Evolutionary conservation across 2,329 filamentous ascomycete genomes (phyloP), one percentile per base, ranked within the genome.

Genomic region (Botrytis fragariae): DNA sequence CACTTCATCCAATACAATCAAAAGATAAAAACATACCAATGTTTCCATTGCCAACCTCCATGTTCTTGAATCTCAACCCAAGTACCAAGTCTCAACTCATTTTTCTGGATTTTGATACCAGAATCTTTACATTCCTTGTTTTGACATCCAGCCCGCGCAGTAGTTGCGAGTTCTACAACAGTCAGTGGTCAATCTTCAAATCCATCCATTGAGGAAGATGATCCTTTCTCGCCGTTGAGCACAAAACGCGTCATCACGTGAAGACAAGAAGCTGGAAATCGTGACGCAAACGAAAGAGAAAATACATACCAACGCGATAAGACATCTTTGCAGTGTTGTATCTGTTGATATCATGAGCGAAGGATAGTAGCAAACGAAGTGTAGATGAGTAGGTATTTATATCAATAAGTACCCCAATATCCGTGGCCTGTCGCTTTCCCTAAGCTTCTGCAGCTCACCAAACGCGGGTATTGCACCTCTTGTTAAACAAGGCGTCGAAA

Each of bases 21-120:
- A 61, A 7, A 9, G 2, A 35, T 2, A 29, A 78, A 87, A 44
- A 78, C 87, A 80, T 86, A 97, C 95, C 95, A 98, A 82, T 98
- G 95, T 80, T 91, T 92, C 90, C 92, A 98, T 73, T 85, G 82
- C 89, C 90, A 97, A 79, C 86, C 87, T 60, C 88, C 88, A 79
- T 90, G 86, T 0, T 85, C 79, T 0, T 84, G 69, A 76, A 91
- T 87, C 14, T 87, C 87, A 75, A 97, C 87, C 86, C 91, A 93
- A 35, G 87, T 87, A 60, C 93, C 95, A 71, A 94, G 88, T 72
- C 95, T 92, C 4, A 97, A 84, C 76, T 93, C 89, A 72, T 91
- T 93, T 84, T 97, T 97, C 39, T 79, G 77, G 79, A 97, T 93
- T 83, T 97, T 97, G 79, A 87, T 80, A 1, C 80, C 85, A 2